These are phyloP conservation scores for Populus simonii DNA, from an alignment of 345 rosid genomes.

Conservation along the genomic window DNA sequence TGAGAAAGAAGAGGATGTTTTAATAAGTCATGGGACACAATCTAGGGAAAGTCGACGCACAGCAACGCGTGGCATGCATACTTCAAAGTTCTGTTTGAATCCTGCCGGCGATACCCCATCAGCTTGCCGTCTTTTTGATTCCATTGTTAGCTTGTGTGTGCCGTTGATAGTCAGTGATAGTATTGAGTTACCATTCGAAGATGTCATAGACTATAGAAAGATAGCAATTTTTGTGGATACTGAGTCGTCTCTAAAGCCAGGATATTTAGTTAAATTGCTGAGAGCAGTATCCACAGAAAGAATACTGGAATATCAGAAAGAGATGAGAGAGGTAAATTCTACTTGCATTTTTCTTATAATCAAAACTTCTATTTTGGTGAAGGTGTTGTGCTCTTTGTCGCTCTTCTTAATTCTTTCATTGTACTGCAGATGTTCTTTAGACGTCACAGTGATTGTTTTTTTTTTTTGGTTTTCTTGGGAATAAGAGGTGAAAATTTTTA, in stretches of 20 bases:
- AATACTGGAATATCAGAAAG: constrained; percentile 75
- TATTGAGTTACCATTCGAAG: constrained; percentile 95
- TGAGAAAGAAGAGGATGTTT: constrained; percentile 73
- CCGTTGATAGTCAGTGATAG: constrained; percentile 86
- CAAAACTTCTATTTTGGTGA: neutral
- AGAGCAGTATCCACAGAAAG: constrained; percentile 47
- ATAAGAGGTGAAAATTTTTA: neutral
- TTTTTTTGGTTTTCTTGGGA: neutral
- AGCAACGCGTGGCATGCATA: constrained; percentile 87
- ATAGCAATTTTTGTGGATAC: constrained; percentile 79
- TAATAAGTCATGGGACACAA: constrained; percentile 89
- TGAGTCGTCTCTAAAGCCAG: constrained; percentile 55
- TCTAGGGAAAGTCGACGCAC: constrained; percentile 91
- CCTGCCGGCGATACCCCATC: constrained; percentile 99
- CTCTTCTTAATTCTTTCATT: neutral
- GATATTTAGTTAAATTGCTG: constrained; percentile 61
- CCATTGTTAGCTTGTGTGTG: constrained; percentile 94
- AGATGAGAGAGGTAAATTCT: constrained; percentile 53
- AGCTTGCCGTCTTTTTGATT: constrained; percentile 93
- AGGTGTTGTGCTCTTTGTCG: neutral
- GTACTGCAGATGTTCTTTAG: neutral
- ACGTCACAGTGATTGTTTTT: neutral
- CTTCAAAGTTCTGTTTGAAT: constrained; percentile 89
- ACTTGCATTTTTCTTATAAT: neutral
- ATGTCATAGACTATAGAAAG: constrained; percentile 78